These are phyloP conservation scores for Lentinula detonsa DNA, from an alignment of 768 basidiomycete genomes.

Conservation along the genomic window DNA sequence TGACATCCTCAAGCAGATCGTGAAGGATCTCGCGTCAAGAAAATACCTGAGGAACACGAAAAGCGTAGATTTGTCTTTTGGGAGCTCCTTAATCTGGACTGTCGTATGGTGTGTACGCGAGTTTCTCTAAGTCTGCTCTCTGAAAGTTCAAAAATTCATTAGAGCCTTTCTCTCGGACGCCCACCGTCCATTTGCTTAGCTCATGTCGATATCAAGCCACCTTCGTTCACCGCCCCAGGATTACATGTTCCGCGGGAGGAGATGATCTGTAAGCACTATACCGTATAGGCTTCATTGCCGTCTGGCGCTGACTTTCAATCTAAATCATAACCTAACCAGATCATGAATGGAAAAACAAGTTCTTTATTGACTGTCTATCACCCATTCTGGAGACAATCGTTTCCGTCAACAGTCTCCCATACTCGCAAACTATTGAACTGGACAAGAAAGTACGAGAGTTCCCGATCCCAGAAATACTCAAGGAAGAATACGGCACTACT, in stretches of 20 bases:
- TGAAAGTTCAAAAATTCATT: not conserved
- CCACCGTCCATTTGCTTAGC: constrained; percentile 62
- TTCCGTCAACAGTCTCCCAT: constrained; percentile 44
- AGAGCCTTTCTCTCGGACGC: constrained; percentile 68
- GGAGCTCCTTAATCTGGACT: constrained; percentile 70
- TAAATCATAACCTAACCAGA: constrained; percentile 29
- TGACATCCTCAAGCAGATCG: constrained; percentile 43
- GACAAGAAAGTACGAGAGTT: constrained; percentile 55
- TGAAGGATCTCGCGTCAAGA: constrained; percentile 55
- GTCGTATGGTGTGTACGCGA: constrained; percentile 45
- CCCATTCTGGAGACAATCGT: constrained; percentile 58
- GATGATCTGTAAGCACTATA: constrained; percentile 38
- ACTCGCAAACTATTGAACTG: constrained; percentile 44
- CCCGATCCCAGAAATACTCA: constrained; percentile 42
- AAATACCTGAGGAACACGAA: constrained; percentile 69
- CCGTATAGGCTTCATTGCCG: not conserved
- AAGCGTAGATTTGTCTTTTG: constrained; percentile 66
- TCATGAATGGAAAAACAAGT: constrained; percentile 66
- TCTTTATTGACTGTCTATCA: constrained; percentile 56
- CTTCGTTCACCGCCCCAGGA: constrained; percentile 40
- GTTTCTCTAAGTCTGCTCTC: not conserved
- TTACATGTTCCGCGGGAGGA: constrained; percentile 44
- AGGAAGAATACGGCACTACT: constrained; percentile 27
- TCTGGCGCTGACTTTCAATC: constrained; percentile 9
- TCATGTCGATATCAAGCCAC: constrained; percentile 59